Conservation (phyloP, 1,284 basidiomycete species). For the Tilletia caries region DNA sequence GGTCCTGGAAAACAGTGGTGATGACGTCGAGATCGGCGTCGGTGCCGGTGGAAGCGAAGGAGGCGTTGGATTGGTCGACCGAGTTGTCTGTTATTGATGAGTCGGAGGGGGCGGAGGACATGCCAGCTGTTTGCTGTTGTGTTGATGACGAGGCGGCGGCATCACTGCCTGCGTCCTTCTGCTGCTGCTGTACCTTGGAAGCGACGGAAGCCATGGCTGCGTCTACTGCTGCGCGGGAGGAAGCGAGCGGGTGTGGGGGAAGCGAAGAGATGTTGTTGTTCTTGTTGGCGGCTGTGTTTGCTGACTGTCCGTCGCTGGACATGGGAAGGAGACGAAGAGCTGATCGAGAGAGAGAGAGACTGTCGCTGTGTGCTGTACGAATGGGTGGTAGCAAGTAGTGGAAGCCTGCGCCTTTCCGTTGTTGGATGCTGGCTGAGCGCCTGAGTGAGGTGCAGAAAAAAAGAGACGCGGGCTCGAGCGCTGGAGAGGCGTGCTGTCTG, state of each 20-base stretch:
- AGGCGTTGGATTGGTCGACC: neutral
- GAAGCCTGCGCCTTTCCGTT: too few species aligned
- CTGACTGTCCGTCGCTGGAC: neutral
- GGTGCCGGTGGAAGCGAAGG: neutral
- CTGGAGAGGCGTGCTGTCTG: too few species aligned
- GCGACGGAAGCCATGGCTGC: conserved; percentile 13
- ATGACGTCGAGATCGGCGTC: conserved; percentile 23
- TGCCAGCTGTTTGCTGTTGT: too few species aligned
- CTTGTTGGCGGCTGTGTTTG: neutral
- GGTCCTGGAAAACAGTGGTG: conserved; percentile 50
- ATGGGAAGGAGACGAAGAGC: neutral
- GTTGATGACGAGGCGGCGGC: neutral
- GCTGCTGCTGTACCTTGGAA: conserved; percentile 10
- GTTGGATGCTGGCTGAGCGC: too few species aligned
- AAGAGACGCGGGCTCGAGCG: too few species aligned
- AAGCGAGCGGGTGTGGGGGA: conserved; percentile 1
- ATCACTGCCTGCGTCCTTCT: neutral
- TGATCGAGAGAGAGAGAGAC: neutral
- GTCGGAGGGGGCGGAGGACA: neutral
- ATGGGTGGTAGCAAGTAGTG: too few species aligned
- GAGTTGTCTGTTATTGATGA: neutral
- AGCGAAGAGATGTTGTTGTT: conserved; percentile 5
- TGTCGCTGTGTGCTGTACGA: too few species aligned
- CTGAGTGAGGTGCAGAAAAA: too few species aligned
- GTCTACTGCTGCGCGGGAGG: conserved; percentile 6